These are phyloP conservation scores for Boletales sp. DNA, from an alignment of 768 basidiomycete species.

Conservation along the genomic window DNA sequence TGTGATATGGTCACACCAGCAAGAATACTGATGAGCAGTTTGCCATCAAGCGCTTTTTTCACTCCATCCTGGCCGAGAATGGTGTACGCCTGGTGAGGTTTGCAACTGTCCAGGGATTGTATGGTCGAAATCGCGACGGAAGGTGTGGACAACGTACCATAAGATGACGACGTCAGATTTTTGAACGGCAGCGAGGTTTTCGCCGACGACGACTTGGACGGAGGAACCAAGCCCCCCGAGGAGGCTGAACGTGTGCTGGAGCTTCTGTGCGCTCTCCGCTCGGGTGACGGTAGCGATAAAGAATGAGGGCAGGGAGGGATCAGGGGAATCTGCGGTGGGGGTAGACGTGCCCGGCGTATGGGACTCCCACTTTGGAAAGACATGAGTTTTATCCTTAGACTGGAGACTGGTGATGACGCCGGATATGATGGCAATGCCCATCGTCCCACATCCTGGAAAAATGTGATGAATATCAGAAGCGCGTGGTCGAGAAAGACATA, in stretches of 20 bases:
- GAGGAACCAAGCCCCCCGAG: slow-evolving; percentile 56
- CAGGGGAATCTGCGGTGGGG: slow-evolving; percentile 49
- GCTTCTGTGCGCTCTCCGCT: slow-evolving; percentile 65
- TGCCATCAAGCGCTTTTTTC: slow-evolving; percentile 78
- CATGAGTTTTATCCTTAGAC: slow-evolving; percentile 31
- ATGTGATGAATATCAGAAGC: slow-evolving; percentile 16
- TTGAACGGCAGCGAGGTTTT: slow-evolving; percentile 70
- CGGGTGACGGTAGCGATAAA: slow-evolving; percentile 89
- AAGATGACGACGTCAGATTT: slow-evolving; percentile 84
- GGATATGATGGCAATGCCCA: slow-evolving; percentile 94
- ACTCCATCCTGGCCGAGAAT: slow-evolving; percentile 78
- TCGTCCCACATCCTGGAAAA: slow-evolving; percentile 87
- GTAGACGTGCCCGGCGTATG: slow-evolving; percentile 74
- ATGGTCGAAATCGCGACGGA: background rate
- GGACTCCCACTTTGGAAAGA: slow-evolving; percentile 56
- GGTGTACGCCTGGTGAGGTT: slow-evolving; percentile 79
- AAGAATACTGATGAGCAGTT: slow-evolving; percentile 93
- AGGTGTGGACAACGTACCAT: slow-evolving; percentile 51
- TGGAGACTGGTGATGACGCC: slow-evolving; percentile 87
- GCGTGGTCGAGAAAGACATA: slow-evolving; percentile 15
- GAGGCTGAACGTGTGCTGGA: slow-evolving; percentile 56
- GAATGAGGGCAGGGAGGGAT: slow-evolving; percentile 68
- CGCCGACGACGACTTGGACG: slow-evolving; percentile 68
- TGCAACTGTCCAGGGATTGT: slow-evolving; percentile 58
- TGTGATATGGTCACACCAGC: slow-evolving; percentile 94